phyloP scores from a whole-genome alignment of 768 basidiomycete genomes.

The Hericium coralloides region DNA sequence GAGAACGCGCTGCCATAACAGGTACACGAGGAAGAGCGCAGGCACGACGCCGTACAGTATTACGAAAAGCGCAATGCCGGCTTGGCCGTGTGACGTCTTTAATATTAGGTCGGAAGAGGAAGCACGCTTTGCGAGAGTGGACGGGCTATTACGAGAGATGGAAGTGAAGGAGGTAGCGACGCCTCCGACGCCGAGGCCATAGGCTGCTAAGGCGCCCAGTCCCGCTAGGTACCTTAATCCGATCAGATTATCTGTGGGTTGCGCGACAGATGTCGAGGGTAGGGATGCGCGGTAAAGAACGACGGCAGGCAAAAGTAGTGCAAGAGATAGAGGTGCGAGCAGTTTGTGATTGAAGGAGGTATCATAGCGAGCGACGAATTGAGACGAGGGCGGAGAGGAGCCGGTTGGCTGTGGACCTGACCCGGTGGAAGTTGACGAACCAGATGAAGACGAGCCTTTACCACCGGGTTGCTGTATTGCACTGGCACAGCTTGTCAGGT shows the following conservation, averaged over 20 bases:
- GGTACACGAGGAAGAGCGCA: slow-evolving; percentile 26
- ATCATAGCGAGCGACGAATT: slow-evolving; percentile 21
- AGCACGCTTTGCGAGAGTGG: slow-evolving; percentile 23
- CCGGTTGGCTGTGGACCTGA: slow-evolving; percentile 12
- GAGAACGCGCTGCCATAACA: slow-evolving; percentile 4
- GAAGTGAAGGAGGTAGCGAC: slow-evolving; percentile 56
- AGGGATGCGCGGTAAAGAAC: slow-evolving; percentile 33
- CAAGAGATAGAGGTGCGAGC: slow-evolving; percentile 40
- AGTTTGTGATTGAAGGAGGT: slow-evolving; percentile 39
- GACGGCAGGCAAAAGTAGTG: slow-evolving; percentile 32
- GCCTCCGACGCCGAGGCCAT: slow-evolving; percentile 54
- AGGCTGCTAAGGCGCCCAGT: slow-evolving; percentile 37
- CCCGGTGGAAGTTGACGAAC: background rate
- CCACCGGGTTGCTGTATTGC: slow-evolving; percentile 16
- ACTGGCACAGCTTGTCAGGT: slow-evolving; percentile 52
- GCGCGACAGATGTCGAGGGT: slow-evolving; percentile 23
- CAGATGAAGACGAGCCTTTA: background rate
- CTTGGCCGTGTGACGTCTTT: slow-evolving; percentile 54
- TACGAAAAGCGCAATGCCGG: slow-evolving; percentile 56
- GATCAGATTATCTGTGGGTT: slow-evolving; percentile 16
- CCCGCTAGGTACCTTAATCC: slow-evolving; percentile 28
- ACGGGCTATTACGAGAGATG: slow-evolving; percentile 23
- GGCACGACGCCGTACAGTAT: slow-evolving; percentile 50
- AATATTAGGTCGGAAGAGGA: slow-evolving; percentile 27
- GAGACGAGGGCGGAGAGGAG: slow-evolving; percentile 9